Evolutionary conservation across 129 eudicot species (phyloP), one percentile per base, ranked within the genome.

Genomic region (Flaveria trinervia): DNA sequence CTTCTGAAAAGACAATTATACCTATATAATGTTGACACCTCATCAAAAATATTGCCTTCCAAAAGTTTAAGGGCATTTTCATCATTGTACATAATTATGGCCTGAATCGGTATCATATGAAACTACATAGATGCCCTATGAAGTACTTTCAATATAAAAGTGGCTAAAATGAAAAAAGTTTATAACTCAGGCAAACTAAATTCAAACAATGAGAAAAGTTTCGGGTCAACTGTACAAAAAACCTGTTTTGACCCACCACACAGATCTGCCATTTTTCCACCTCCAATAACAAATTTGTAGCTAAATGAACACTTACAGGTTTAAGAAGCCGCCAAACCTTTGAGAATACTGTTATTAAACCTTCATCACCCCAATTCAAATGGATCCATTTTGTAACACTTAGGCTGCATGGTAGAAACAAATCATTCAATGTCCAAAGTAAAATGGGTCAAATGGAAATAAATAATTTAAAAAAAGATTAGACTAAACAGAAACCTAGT

Each of bases 331-430:
- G 83, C 97, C 97, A 94, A 52, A 89, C 91, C 80, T 85, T 94
- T 30, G 87, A 76, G 76, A 94, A 94, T 39, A 94, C 74, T 71
- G 85, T 86, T 59, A 91, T 84, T 49, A 94, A 51, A 28, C 98
- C 98, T 17, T 91, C 96, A 52, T 94, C 99, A 16, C 99, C 99
- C 97, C 99, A 91, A 69, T 94, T 94, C 86, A 94, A 78, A 65
- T 94, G 99, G 25, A 94, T 72, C 97, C 97, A 94, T 79, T 91
- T 91, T 74, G 97, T 77, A 73, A 94, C 96, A 65, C 96, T 94
- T 77, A 94, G 85, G 66, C 99, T 94, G 96, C 85, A 82, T 11
- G 62, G 60, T 33, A 39, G 13, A 52, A 70, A 55, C 73, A 79
- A 57, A 72, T 23, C 41, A 60, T 13, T 78, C 65, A 65, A 30